phyloP scores from a whole-genome alignment of 1,284 basidiomycete genomes.

The Cystobasidium slooffiae region DNA sequence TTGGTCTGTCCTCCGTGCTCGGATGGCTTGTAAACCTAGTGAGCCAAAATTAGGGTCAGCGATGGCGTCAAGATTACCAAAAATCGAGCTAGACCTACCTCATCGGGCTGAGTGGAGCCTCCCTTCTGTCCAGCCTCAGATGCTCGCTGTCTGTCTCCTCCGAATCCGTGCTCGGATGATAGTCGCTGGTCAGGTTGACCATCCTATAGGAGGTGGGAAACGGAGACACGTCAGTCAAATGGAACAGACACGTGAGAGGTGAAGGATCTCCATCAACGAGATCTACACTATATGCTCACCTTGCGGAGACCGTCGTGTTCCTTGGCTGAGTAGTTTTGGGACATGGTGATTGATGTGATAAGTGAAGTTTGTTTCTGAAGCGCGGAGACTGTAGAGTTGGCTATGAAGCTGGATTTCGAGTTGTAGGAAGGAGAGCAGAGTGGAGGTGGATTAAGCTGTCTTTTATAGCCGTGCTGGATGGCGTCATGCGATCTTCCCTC shows the following conservation, averaged over 20 bases:
- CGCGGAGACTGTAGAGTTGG: neutral
- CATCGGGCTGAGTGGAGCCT: slow-evolving; percentile 47
- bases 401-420: slow-evolving; percentile 31
- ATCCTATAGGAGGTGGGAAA: slow-evolving; percentile 6
- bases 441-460: neutral
- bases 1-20: slow-evolving; percentile 49
- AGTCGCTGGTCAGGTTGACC: slow-evolving; percentile 57
- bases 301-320: slow-evolving; percentile 44
- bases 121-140: slow-evolving; percentile 47
- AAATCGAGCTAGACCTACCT: no score
- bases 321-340: slow-evolving; percentile 40
- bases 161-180: slow-evolving; percentile 57
- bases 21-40: slow-evolving; percentile 43
- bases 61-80: no score
- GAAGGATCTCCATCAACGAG: neutral
- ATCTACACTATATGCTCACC: slow-evolving; percentile 1
- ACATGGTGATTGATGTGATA: slow-evolving; percentile 13
- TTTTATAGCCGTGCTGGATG: slow-evolving; percentile 15
- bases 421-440: slow-evolving; percentile 8
- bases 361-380: neutral
- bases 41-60: neutral
- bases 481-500: neutral
- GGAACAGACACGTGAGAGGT: slow-evolving; percentile 1
- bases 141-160: slow-evolving; percentile 46
- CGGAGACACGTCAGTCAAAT: no score